phyloP scores from a whole-genome alignment of 2,329 filamentous ascomycete species.

The Aspergillus amoenus region DNA sequence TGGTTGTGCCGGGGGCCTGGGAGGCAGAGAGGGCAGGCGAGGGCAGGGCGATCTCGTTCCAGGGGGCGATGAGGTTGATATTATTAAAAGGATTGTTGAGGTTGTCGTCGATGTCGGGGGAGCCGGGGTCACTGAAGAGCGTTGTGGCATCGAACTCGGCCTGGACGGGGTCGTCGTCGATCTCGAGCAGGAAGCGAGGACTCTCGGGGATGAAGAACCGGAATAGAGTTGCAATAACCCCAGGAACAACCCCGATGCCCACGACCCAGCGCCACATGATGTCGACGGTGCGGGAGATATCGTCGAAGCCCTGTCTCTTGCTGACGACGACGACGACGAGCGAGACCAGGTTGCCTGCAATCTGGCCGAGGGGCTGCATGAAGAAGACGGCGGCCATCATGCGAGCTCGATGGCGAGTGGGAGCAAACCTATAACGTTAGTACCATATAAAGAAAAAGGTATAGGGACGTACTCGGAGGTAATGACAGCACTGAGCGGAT shows the following conservation, averaged over 20 bases:
- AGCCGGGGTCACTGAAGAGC: constrained; percentile 49
- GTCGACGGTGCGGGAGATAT: constrained; percentile 49
- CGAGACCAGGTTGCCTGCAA: constrained; percentile 63
- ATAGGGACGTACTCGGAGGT: constrained; percentile 59
- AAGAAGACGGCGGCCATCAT: constrained; percentile 69
- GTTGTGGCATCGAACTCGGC: constrained; percentile 61
- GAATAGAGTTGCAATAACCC: constrained; percentile 63
- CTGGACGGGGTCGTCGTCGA: constrained; percentile 60
- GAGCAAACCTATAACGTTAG: constrained; percentile 41
- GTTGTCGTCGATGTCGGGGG: constrained; percentile 15
- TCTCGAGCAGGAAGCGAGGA: constrained; percentile 64
- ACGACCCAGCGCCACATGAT: constrained; percentile 68
- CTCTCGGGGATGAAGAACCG: constrained; percentile 67
- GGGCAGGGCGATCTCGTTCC: constrained; percentile 11
- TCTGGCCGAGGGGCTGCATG: constrained; percentile 68
- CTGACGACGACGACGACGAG: constrained; percentile 44
- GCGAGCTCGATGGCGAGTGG: constrained; percentile 62
- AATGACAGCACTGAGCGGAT: constrained; percentile 66
- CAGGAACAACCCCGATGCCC: constrained; percentile 64
- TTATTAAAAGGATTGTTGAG: neutral
- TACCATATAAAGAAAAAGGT: neutral
- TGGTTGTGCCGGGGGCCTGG: neutral
- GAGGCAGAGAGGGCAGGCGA: neutral
- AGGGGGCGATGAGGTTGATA: constrained; percentile 18
- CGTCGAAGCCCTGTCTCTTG: constrained; percentile 24